Percentiles rank a stretch among this genome's conserved stretches.
Evolutionary conservation across 1,284 basidiomycete genomes (phyloP).

Genomic region (Trametes sp.): DNA sequence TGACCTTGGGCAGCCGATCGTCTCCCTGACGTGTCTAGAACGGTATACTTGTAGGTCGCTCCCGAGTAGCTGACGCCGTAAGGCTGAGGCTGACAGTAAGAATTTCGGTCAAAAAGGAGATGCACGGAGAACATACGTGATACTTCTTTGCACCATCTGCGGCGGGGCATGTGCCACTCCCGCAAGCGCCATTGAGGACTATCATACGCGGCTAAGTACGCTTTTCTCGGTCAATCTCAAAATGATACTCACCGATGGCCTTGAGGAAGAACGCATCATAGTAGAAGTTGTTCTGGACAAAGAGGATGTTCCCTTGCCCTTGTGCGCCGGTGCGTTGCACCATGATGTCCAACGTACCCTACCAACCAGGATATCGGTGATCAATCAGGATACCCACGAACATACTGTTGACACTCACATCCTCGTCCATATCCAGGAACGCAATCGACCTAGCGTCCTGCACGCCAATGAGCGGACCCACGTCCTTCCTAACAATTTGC

Average conservation of each 20-base stretch:
- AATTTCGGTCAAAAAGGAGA: conserved; percentile 5
- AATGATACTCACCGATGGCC: conserved; percentile 73
- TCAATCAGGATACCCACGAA: neutral
- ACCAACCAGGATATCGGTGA: conserved; percentile 23
- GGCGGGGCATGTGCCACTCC: conserved; percentile 76
- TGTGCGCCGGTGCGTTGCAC: conserved; percentile 84
- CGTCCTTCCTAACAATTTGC: conserved; percentile 64
- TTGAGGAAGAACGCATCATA: conserved; percentile 99
- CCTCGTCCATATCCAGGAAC: conserved; percentile 96
- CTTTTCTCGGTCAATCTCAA: neutral
- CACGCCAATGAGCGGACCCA: conserved; percentile 69
- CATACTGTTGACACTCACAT: conserved; percentile 61
- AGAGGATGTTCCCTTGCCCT: conserved; percentile 70
- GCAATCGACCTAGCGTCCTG: conserved; percentile 83
- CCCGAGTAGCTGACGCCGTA: conserved; percentile 95
- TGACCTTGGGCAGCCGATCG: conserved; percentile 90
- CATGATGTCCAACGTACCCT: conserved; percentile 95
- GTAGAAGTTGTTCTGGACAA: conserved; percentile 98
- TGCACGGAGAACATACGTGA: conserved; percentile 59
- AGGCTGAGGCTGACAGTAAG: conserved; percentile 57
- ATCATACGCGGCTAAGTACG: neutral
- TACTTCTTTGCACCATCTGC: conserved; percentile 69
- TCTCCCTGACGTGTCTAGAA: conserved; percentile 91
- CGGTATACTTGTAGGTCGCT: conserved; percentile 97
- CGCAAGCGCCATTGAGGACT: conserved; percentile 95